Percentiles rank a stretch among this genome's conserved stretches.
phyloP scores from a whole-genome alignment of 2,329 filamentous ascomycete species.

The Atkinsonella texensis region DNA sequence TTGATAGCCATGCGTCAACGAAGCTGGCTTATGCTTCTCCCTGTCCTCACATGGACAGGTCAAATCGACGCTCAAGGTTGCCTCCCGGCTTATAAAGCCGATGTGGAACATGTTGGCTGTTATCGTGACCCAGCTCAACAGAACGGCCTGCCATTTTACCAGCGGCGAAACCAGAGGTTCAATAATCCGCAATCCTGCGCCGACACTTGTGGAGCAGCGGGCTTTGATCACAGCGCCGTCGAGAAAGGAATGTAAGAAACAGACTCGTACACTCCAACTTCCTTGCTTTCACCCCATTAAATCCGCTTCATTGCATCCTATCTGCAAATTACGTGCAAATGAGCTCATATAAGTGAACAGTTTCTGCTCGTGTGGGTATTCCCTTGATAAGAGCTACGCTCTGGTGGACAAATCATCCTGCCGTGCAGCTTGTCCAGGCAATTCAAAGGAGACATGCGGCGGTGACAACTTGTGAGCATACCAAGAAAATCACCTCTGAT shows the following conservation, averaged over 20 bases:
- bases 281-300: too few species aligned
- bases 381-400: neutral
- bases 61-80: neutral
- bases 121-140: neutral
- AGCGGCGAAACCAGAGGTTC: neutral
- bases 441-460: neutral
- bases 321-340: neutral
- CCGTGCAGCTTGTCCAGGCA: neutral
- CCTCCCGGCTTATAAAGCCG: neutral
- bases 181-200: constrained; percentile 8
- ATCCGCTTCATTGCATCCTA: neutral
- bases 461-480: neutral
- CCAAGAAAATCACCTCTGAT: neutral
- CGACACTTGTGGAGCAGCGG: constrained; percentile 10
- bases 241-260: constrained; percentile 7
- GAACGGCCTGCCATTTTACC: neutral
- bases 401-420: neutral
- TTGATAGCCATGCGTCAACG: neutral
- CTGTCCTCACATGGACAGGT: neutral
- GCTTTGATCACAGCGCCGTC: constrained; percentile 7
- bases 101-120: neutral
- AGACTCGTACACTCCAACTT: too few species aligned
- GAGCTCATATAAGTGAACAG: neutral
- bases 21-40: neutral
- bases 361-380: neutral